Evolutionary conservation across 768 basidiomycete genomes (phyloP), one percentile per base, ranked within the genome.

Genomic region (Agaricus blazei): DNA sequence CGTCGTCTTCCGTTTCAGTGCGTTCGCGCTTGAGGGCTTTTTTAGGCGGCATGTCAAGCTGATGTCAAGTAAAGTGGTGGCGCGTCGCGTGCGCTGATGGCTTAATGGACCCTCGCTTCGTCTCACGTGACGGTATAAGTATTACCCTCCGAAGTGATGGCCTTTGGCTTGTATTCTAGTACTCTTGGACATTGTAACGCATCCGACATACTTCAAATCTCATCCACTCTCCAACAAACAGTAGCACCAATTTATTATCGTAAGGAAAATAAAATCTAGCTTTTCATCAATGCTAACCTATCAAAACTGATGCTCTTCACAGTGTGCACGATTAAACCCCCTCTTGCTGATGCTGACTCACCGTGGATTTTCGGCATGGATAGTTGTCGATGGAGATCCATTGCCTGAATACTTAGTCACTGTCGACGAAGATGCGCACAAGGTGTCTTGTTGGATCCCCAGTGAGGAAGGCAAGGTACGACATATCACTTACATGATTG

Each of bases 301-400:
- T 34, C 34, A 4, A 11, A 34, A 34, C 34, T 34, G 34, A 34
- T 34, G 34, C 34, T 34, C 11, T 34, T 40, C 26, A 27, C 37
- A 19, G 23, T 26, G 43, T 31, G 26, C 37, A 31, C 34, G 34
- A 31, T 2, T 11, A 5, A 14, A 46, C 54, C 15, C 51, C 34
- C 31, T 51, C 31, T 43, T 48, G 12, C 43, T 48, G 28, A 82
- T 82, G 78, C 74, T 84, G 56, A 75, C 74, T 0, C 78, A 80
- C 65, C 76, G 78, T 15, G 81, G 77, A 5, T 88, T 87, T 67
- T 84, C 84, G 12, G 85, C 87, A 24, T 89, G 87, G 83, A 82
- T 90, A 51, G 71, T 73, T 36, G 78, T 75, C 40, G 76, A 81
- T 31, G 80, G 76, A 4, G 60, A 72, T 53, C 63, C 67, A 9